phyloP scores from a whole-genome alignment of 2,329 filamentous ascomycete genomes.

The Colletotrichum graminicola region DNA sequence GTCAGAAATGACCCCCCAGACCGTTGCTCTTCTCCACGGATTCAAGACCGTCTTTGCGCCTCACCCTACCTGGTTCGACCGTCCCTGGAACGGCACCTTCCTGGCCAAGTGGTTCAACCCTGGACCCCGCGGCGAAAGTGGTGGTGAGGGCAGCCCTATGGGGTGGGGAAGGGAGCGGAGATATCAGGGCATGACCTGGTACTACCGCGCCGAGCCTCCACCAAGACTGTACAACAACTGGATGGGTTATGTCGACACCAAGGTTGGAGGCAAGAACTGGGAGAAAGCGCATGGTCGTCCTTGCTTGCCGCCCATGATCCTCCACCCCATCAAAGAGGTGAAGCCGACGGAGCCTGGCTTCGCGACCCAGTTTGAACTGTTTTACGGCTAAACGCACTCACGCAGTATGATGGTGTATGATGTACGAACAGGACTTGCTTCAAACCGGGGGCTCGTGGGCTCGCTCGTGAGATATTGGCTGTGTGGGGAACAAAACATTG shows the following conservation, averaged over 20 bases:
- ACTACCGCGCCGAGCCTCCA: slow-evolving; percentile 69
- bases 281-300: slow-evolving; percentile 67
- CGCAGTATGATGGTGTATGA: slow-evolving; percentile 36
- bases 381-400: slow-evolving; percentile 51
- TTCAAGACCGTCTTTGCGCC: slow-evolving; percentile 83
- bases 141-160: slow-evolving; percentile 68
- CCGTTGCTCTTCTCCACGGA: slow-evolving; percentile 80
- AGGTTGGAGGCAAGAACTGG: slow-evolving; percentile 67
- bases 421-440: slow-evolving; percentile 39
- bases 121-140: slow-evolving; percentile 66
- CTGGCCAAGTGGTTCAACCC: slow-evolving; percentile 72
- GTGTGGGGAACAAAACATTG: background rate
- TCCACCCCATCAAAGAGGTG: slow-evolving; percentile 72
- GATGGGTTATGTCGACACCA: slow-evolving; percentile 70
- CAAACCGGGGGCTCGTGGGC: background rate
- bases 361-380: slow-evolving; percentile 53
- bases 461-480: background rate
- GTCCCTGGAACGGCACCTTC: slow-evolving; percentile 72
- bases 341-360: slow-evolving; percentile 61
- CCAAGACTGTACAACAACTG: slow-evolving; percentile 73
- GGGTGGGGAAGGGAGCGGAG: slow-evolving; percentile 70
- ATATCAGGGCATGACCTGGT: slow-evolving; percentile 71
- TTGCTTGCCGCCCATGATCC: slow-evolving; percentile 69
- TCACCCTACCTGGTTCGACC: slow-evolving; percentile 84
- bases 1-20: slow-evolving; percentile 84